Percentiles rank a stretch among this genome's conserved stretches.
Evolutionary conservation across 371 early-diverging fungal species (phyloP).

Genomic region (Umbelopsis sp.): DNA sequence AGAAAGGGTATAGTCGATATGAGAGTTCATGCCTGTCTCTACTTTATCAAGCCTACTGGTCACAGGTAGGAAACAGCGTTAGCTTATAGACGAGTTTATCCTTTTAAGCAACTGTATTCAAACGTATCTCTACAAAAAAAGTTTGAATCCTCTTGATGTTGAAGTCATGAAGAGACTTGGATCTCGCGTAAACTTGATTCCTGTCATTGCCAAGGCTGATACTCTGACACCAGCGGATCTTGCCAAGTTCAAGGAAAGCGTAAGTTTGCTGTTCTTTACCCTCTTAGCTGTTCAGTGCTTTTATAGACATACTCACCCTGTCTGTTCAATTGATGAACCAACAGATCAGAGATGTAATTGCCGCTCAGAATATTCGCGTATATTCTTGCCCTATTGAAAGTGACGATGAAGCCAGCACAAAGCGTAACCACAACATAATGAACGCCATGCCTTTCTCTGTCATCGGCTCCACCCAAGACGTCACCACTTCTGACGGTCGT

Average conservation of each 20-base stretch:
- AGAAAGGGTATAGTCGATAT: slow-evolving; percentile 85
- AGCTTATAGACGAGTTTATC: neutral
- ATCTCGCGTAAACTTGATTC: slow-evolving; percentile 87
- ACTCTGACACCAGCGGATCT: slow-evolving; percentile 85
- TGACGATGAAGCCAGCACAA: slow-evolving; percentile 83
- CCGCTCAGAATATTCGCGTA: slow-evolving; percentile 78
- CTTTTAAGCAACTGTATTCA: neutral
- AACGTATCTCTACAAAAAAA: slow-evolving; percentile 19
- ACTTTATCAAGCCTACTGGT: slow-evolving; percentile 91
- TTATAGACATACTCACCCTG: neutral
- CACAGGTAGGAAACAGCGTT: slow-evolving; percentile 59
- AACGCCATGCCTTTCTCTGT: slow-evolving; percentile 94
- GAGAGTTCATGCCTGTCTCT: slow-evolving; percentile 88
- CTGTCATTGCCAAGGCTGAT: slow-evolving; percentile 95
- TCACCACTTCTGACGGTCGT: slow-evolving; percentile 75
- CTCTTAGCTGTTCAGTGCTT: neutral
- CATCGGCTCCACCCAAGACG: slow-evolving; percentile 91
- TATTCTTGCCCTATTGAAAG: slow-evolving; percentile 87
- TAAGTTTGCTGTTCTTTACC: slow-evolving; percentile 31
- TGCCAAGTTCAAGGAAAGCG: slow-evolving; percentile 81
- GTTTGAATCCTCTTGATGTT: slow-evolving; percentile 83
- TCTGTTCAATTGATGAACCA: neutral
- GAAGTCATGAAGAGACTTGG: slow-evolving; percentile 88
- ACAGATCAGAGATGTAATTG: slow-evolving; percentile 80
- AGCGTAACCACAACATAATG: slow-evolving; percentile 84